Percentiles rank a stretch among this genome's conserved stretches.
Evolutionary conservation across 108 stramenopile genomes (phyloP).

Genomic region (Fragilaria radians): DNA sequence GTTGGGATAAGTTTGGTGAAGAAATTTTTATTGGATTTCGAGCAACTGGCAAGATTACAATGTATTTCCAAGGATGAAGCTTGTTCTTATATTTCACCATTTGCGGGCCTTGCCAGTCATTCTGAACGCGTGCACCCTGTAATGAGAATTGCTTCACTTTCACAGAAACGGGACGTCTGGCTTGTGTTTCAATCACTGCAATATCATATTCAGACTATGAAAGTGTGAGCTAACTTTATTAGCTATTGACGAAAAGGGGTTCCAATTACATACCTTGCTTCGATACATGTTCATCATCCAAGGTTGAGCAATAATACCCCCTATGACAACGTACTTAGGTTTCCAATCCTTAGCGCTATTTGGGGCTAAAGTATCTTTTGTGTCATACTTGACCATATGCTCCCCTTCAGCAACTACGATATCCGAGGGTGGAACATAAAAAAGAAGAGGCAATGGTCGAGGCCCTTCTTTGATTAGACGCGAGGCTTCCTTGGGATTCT

Average conservation of each 20-base stretch:
- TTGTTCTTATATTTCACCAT: conserved; percentile 93
- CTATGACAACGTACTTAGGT: conserved; percentile 87
- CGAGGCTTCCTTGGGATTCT: conserved; percentile 84
- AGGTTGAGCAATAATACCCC: conserved; percentile 89
- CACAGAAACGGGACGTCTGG: conserved; percentile 81
- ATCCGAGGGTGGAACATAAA: conserved; percentile 78
- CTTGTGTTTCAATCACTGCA: conserved; percentile 88
- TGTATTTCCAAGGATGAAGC: conserved; percentile 85
- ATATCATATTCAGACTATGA: conserved; percentile 83
- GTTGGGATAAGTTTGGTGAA: conserved; percentile 63
- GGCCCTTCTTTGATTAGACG: conserved; percentile 88
- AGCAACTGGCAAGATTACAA: conserved; percentile 74
- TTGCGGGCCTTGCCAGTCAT: conserved; percentile 90
- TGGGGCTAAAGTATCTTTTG: conserved; percentile 76
- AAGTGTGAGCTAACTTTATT: not conserved
- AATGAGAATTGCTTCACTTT: conserved; percentile 89
- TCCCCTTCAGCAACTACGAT: conserved; percentile 84
- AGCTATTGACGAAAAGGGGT: conserved; percentile 2
- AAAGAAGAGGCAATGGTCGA: conserved; percentile 70
- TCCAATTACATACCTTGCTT: conserved; percentile 57
- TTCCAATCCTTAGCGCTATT: conserved; percentile 87
- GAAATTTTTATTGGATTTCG: conserved; percentile 91
- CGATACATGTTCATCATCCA: conserved; percentile 95
- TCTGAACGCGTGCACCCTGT: conserved; percentile 84
- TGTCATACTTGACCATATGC: conserved; percentile 91